phyloP scores from a whole-genome alignment of 306 rosid species.

The Castanea sativa region DNA sequence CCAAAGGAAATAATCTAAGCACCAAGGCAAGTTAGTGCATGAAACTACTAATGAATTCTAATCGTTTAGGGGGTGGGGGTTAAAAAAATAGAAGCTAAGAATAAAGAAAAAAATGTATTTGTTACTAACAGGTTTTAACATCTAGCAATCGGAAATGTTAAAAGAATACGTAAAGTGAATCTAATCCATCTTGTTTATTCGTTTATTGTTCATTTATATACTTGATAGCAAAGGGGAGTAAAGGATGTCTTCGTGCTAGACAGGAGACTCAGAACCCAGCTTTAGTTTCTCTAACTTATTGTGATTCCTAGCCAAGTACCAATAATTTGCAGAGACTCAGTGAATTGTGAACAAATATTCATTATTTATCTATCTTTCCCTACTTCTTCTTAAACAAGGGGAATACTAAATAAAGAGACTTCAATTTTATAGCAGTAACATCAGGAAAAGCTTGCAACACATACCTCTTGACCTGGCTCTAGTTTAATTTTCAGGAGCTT shows the following conservation, averaged over 20 bases:
- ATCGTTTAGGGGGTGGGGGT: not conserved
- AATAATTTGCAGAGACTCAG: not conserved
- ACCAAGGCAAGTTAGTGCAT: not conserved
- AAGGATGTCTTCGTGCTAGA: not conserved
- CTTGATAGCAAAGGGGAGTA: not conserved
- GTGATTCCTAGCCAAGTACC: not conserved
- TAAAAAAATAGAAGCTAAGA: not conserved
- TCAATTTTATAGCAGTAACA: not conserved
- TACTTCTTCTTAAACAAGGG: not conserved
- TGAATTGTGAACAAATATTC: not conserved
- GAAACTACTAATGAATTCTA: not conserved
- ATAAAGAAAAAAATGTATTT: not conserved
- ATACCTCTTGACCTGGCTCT: constrained; percentile 96
- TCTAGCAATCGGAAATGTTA: not conserved
- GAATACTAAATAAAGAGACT: not conserved
- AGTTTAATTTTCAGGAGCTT: constrained; percentile 91
- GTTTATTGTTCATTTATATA: not conserved
- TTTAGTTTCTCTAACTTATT: not conserved
- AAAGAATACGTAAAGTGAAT: not conserved
- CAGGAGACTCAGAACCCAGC: too few relatives aligned
- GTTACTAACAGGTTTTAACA: not conserved
- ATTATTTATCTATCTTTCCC: not conserved
- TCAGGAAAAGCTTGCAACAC: constrained; percentile 20
- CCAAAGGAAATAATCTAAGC: not conserved
- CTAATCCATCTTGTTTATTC: not conserved